Percentiles rank a stretch among this genome's conserved stretches.
Conservation (phyloP, 1,139 yeast genomes). For the Barnettozyma hawaiiensis region DNA sequence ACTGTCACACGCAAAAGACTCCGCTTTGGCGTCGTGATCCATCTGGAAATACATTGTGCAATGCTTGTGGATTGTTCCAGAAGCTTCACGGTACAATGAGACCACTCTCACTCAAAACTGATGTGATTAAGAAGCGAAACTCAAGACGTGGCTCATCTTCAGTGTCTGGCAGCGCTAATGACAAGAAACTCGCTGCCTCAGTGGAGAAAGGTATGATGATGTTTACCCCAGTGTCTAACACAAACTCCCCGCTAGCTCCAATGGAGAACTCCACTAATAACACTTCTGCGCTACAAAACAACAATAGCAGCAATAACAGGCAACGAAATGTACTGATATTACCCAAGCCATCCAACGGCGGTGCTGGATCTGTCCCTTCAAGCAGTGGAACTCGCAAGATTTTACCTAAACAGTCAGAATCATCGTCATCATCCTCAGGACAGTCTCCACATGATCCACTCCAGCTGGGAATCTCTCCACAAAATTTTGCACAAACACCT, state of each 20-base stretch:
- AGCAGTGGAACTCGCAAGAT: neutral
- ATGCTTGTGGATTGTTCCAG: constrained; percentile 92
- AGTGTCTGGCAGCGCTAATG: constrained; percentile 6
- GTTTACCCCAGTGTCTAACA: constrained; percentile 14
- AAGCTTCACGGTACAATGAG: constrained; percentile 93
- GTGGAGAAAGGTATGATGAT: constrained; percentile 20
- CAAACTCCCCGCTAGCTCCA: constrained; percentile 12
- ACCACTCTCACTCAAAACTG: constrained; percentile 87
- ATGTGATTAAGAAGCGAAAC: constrained; percentile 81
- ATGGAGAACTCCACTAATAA: constrained; percentile 4
- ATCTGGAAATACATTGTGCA: constrained; percentile 88
- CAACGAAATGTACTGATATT: constrained; percentile 25
- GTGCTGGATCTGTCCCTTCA: neutral
- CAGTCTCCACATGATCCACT: neutral
- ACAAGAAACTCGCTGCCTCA: constrained; percentile 15
- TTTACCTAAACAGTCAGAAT: neutral
- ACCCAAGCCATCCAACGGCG: constrained; percentile 21
- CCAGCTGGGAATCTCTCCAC: constrained; percentile 10
- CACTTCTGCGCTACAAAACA: neutral
- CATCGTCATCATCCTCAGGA: neutral
- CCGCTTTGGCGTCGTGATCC: constrained; percentile 96
- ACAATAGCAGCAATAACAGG: constrained; percentile 9
- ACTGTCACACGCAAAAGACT: constrained; percentile 90
- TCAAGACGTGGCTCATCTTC: constrained; percentile 29
- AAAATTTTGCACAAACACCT: constrained; percentile 14